Base-by-base conservation (phyloP, 306 rosid species). In the Lathyrus aphaca region DNA sequence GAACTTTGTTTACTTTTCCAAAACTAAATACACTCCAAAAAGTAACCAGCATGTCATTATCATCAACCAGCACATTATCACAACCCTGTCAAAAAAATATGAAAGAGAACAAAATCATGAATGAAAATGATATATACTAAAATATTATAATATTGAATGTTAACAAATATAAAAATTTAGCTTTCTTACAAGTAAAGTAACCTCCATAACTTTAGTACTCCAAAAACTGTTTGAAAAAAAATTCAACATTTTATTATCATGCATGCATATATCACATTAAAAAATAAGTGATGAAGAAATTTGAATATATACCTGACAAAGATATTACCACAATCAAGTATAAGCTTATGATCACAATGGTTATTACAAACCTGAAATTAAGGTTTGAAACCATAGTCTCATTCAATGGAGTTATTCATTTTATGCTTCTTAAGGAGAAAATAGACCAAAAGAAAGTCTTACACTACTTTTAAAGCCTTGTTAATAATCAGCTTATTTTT, bases 41-140 rank as follows among this genome's bases (percentile, higher is more conserved):
- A 85, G 84, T 25, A 91, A 15, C 91, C 91, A 91, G 75, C 89
- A 85, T 40, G 88, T 48, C 69, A 73, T 77, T 21, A 86, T 83
- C 63, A 88, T 61, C 75, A 85, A 56, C 96, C 97, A 91, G 77
- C 89, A 88, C 0, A 88, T n/a, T 35, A 75, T 0, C 19, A 83
- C 76, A 72, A 88, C 76, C 56, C 97, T 91, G 86, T 59, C 74
- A 78, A 25, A 37, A 46, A 43, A 35, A 35, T 13, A 27, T 60
- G 17, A 10, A 1, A 16, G 25, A 10, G 10, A 23, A 50, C 23
- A 68, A 63, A 68, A 37, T 44, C 27, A 32, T 21, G 39, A 63
- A 54, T 35, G 5, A 63, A 72, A 65, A 43, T 39, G 16, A 30
- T n/a, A n/a, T n/a, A n/a, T 17, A 51, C 25, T 23, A 23, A 17